Evolutionary conservation across 345 rosid species (phyloP).

Genomic region (Raphanus raphanistrum): DNA sequence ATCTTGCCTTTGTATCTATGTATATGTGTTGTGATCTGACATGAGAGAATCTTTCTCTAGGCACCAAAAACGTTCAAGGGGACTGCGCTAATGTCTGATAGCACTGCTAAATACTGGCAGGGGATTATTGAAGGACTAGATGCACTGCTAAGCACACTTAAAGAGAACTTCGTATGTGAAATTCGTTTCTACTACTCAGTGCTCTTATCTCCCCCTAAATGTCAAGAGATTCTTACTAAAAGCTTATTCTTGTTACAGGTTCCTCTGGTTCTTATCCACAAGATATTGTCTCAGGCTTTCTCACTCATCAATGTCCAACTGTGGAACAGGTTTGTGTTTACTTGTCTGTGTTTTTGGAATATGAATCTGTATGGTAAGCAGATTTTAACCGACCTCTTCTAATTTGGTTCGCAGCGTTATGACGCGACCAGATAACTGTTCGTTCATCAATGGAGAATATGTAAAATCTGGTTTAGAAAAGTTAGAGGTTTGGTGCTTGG

Average conservation of each 20-base stretch:
- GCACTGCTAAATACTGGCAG: slow-evolving; percentile 56
- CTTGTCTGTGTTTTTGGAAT: neutral
- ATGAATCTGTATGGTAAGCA: neutral
- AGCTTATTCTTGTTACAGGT: slow-evolving; percentile 54
- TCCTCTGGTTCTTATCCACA: slow-evolving; percentile 86
- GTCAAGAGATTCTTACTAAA: slow-evolving; percentile 13
- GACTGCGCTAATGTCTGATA: slow-evolving; percentile 35
- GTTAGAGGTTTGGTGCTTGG: slow-evolving; percentile 88
- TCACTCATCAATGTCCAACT: slow-evolving; percentile 80
- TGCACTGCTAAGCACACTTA: slow-evolving; percentile 67
- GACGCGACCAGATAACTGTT: slow-evolving; percentile 84
- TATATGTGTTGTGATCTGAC: slow-evolving; percentile 11
- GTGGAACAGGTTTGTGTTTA: slow-evolving; percentile 66
- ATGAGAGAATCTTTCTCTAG: slow-evolving; percentile 41
- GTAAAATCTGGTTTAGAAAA: slow-evolving; percentile 90
- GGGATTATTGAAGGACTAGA: slow-evolving; percentile 78
- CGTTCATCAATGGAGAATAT: slow-evolving; percentile 94
- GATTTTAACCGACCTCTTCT: neutral
- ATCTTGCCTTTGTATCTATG: slow-evolving; percentile 2
- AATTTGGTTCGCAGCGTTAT: neutral
- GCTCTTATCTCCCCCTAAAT: neutral
- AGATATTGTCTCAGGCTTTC: slow-evolving; percentile 86
- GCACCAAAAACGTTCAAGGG: slow-evolving; percentile 83
- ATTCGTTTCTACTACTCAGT: slow-evolving; percentile 20
- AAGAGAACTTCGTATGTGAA: slow-evolving; percentile 79